Evolutionary conservation across 148 eudicot genomes (phyloP), one percentile per base, ranked within the genome.

Genomic region (Bassia scoparia): DNA sequence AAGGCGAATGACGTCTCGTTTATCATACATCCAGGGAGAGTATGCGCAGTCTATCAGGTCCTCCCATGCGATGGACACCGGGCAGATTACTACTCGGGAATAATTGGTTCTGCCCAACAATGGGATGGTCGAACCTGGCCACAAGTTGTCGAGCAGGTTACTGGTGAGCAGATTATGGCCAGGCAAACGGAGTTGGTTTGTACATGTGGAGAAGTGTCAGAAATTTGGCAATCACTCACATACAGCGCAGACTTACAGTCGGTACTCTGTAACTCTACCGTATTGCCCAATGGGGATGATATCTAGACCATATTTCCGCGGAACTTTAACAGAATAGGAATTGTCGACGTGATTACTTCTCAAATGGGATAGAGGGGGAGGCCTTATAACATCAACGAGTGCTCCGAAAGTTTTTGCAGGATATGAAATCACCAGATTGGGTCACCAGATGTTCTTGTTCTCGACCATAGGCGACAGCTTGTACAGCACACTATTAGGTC

Each of bases 291-390:
- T 69, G 41, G 72, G 72, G 41, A 1, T 26, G 43, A n/a, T n/a
- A n/a, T 23, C n/a, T n/a, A n/a, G n/a, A n/a, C n/a, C n/a, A n/a
- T n/a, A n/a, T n/a, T n/a, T n/a, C n/a, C n/a, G n/a, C n/a, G n/a
- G n/a, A n/a, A n/a, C n/a, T n/a, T n/a, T n/a, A n/a, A n/a, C n/a
- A n/a, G n/a, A 44, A 46, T 2, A 35, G 3, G 30, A 31, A 30
- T 70, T 1, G 48, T 70, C 4, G 62, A 30, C 3, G 30, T 55
- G 48, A 70, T n/a, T 70, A 70, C n/a, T 70, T 33, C 48, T 53
- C 29, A 17, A 70, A 53, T 18, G 53, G n/a, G n/a, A n/a, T n/a
- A n/a, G n/a, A n/a, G n/a, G n/a, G n/a, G n/a, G n/a, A n/a, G n/a
- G n/a, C n/a, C n/a, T n/a, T n/a, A n/a, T n/a, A n/a, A n/a, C n/a